Base-by-base conservation (phyloP, 257 asterid species). In the Ocimum tenuiflorum region DNA sequence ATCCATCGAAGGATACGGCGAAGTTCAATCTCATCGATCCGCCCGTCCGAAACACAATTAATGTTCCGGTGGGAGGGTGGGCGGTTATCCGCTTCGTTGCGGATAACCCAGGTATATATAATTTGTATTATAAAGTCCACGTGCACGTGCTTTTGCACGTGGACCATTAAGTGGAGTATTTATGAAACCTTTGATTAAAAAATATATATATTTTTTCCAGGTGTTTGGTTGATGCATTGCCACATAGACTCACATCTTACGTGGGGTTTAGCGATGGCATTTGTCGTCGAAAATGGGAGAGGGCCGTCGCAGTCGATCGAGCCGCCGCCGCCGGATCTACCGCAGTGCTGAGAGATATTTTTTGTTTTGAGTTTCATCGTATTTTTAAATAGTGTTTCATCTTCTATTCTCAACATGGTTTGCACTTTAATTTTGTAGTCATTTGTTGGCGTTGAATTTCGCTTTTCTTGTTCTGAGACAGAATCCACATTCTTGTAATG, bases 51-150 rank as follows among this genome's bases (percentile, higher is more conserved):
- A 86, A 86, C 39, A 86, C 94, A 7, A 77, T 86, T n/a, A 84
- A 78, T 36, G 94, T 86, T 3, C 94, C 90, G 3, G 83, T 73
- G 2, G 94, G 90, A 4, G 94, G 94, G 11, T 86, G 94, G 94
- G 86, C 82, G 0, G 94, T 75, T 33, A 81, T 83, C 18, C 94
- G 90, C 18, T 86, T 83, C 48, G 62, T 81, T 1, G 94, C 94
- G 0, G 88, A 86, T 35, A 86, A 86, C 78, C 94, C 94, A 68
- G 94, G 94, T 82, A 78, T 13, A n/a, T n/a, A n/a, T n/a, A n/a
- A n/a, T n/a, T n/a, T n/a, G n/a, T n/a, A n/a, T n/a, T n/a, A n/a
- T n/a, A n/a, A n/a, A n/a, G n/a, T n/a, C n/a, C n/a, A n/a, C n/a
- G n/a, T n/a, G n/a, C n/a, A n/a, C n/a, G n/a, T n/a, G n/a, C n/a